Base-by-base conservation (phyloP, 164 flowering plant species). In the Liriodendron chinense region DNA sequence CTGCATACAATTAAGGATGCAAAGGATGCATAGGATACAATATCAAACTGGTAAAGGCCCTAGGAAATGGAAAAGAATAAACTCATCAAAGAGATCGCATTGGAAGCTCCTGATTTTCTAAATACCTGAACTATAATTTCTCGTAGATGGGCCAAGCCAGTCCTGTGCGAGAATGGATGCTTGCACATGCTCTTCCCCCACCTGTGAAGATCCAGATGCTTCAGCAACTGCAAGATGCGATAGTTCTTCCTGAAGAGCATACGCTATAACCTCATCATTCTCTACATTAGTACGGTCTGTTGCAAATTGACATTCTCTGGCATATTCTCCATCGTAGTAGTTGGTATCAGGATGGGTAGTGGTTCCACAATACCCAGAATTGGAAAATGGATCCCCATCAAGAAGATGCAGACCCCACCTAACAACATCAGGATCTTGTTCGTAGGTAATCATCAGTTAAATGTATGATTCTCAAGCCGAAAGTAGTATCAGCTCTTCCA, bases 341-440 rank as follows among this genome's bases (percentile, higher is more conserved):
- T 63, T 71, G 47, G 72, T 66, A 56, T 86, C 84, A 74, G 81
- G 76, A 78, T 82, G 89, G 34, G 68, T 72, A 56, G 76, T 47
- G 67, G 80, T 78, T 56, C 83, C 85, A 79, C 84, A 83, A 72
- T 87, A 90, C 24, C 80, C 87, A 64, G 76, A 80, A 78, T 82
- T 84, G 23, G 82, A 78, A 14, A 56, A 74, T 5, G 78, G 82
- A 7, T 88, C 84, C 68, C 91, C 86, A 48, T 89, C 83, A 16
- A 85, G 87, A 75, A 94, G 86, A 78, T 90, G 85, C 84, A 88
- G 88, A 78, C 93, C 89, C 98, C 98, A 92, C 65, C 78, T 84
- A 78, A 87, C 80, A 82, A 92, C 88, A 83, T 94, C 98, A 22
- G 92, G 84, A 82, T 92, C 98, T 80, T 82, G 94, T 81, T 90